Evolutionary conservation across 345 rosid genomes (phyloP).

Genomic region (Isatis tinctoria): DNA sequence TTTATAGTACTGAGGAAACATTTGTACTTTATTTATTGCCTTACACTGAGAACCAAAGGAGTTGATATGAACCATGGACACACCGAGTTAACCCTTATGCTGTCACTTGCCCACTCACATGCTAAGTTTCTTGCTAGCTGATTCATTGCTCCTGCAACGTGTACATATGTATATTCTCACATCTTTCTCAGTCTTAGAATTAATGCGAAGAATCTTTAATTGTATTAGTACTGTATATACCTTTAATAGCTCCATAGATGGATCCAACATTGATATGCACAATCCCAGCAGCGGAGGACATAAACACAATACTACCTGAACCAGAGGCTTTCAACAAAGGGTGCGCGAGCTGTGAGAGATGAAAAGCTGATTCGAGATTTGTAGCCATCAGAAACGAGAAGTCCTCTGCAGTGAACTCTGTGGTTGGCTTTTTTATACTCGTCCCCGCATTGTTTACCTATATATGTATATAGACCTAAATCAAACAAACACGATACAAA

Average conservation of each 20-base stretch:
- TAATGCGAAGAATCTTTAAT: not conserved
- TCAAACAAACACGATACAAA: not conserved
- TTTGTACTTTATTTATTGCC: not conserved
- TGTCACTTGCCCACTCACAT: conserved; percentile 23
- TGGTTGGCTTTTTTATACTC: conserved; percentile 50
- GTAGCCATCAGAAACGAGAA: conserved; percentile 52
- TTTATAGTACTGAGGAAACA: not conserved
- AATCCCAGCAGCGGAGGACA: conserved; percentile 57
- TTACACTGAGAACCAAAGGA: not conserved
- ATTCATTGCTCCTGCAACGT: conserved; percentile 13
- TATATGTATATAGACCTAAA: not conserved
- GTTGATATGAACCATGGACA: conserved; percentile 5
- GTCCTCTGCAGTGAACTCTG: conserved; percentile 50
- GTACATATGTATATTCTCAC: not conserved
- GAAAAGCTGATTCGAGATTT: conserved; percentile 72
- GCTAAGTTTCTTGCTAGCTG: conserved; percentile 23
- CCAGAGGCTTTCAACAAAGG: conserved; percentile 64
- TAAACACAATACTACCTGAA: conserved; percentile 59
- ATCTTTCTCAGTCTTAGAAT: not conserved
- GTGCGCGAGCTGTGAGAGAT: conserved; percentile 65
- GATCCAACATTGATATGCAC: conserved; percentile 23
- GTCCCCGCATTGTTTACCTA: conserved; percentile 79
- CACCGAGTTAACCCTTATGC: conserved; percentile 10
- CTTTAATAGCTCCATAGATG: conserved; percentile 33
- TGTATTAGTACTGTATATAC: not conserved